A percentile compares a stretch with the other conserved stretches of the same genome.
phyloP scores from a whole-genome alignment of 208 protist species.

The Crithidia thermophila region DNA sequence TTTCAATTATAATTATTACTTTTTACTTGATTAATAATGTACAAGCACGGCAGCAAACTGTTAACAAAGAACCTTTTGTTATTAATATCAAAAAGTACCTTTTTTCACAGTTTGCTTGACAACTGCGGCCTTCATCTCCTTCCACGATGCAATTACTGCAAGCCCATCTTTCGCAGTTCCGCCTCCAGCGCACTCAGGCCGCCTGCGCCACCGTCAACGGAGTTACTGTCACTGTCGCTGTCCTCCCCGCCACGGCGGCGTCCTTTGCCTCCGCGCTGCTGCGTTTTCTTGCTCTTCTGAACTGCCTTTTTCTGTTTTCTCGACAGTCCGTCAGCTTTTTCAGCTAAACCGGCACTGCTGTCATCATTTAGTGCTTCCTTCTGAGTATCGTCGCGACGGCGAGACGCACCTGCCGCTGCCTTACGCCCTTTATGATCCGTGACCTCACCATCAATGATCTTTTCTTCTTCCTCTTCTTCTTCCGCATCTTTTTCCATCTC shows the following conservation, averaged over 20 bases:
- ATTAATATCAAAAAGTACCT: no score
- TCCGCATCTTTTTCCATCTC: conserved; percentile 1
- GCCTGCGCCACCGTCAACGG: conserved; percentile 12
- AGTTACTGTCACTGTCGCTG: conserved; percentile 16
- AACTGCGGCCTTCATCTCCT: no score
- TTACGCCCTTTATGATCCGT: no score
- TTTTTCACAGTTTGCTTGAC: no score
- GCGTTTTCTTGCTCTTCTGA: neutral
- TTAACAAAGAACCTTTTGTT: no score
- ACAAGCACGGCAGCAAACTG: no score
- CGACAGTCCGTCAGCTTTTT: neutral
- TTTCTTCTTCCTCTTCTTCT: conserved; percentile 8
- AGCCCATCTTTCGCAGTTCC: conserved; percentile 25
- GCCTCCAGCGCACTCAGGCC: conserved; percentile 9
- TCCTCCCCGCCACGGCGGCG: neutral
- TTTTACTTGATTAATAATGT: no score
- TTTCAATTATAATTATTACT: no score
- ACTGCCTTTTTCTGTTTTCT: conserved; percentile 5
- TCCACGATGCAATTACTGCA: no score
- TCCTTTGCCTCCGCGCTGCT: neutral
- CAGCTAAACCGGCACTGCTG: neutral
- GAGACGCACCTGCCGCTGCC: neutral
- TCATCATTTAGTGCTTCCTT: neutral
- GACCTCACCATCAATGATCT: neutral
- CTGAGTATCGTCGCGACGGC: neutral